These are phyloP conservation scores for Kazachstania sp. DNA, from an alignment of 1,139 yeast genomes.

Conservation along the genomic window DNA sequence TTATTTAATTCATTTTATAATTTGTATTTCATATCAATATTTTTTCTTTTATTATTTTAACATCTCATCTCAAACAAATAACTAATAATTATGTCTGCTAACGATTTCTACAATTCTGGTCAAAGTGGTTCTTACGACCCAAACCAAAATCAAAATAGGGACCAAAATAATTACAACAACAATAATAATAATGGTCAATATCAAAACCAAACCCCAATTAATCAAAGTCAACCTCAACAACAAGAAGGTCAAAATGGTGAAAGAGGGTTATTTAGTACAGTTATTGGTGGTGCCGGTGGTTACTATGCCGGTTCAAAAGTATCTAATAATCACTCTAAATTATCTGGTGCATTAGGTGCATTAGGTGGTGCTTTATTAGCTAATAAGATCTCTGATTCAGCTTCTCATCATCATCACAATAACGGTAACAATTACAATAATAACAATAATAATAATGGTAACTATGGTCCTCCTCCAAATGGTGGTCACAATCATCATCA, in stretches of 20 bases:
- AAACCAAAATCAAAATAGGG: constrained; percentile 4
- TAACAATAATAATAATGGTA: background rate
- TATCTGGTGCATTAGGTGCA: constrained; percentile 52
- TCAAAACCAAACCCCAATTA: constrained; percentile 1
- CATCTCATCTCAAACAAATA: background rate
- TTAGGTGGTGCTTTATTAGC: constrained; percentile 54
- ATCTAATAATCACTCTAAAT: constrained; percentile 40
- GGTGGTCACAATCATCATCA: constrained; percentile 7
- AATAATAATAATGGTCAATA: constrained; percentile 3
- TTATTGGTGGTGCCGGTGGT: constrained; percentile 56
- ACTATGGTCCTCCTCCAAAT: constrained; percentile 11
- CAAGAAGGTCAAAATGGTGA: constrained; percentile 34
- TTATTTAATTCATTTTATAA: too few relatives aligned
- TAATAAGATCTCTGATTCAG: constrained; percentile 42
- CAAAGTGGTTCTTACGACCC: constrained; percentile 34
- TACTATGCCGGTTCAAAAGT: constrained; percentile 38
- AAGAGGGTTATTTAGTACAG: constrained; percentile 48
- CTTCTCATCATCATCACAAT: constrained; percentile 17
- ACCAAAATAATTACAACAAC: background rate
- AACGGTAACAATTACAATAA: constrained; percentile 19
- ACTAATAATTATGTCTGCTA: constrained; percentile 43
- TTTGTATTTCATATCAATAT: too few relatives aligned
- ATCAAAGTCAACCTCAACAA: constrained; percentile 6
- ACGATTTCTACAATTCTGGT: constrained; percentile 50
- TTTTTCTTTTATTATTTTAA: too few relatives aligned